phyloP scores from a whole-genome alignment of 768 basidiomycete genomes.

The Trametes cubensis region DNA sequence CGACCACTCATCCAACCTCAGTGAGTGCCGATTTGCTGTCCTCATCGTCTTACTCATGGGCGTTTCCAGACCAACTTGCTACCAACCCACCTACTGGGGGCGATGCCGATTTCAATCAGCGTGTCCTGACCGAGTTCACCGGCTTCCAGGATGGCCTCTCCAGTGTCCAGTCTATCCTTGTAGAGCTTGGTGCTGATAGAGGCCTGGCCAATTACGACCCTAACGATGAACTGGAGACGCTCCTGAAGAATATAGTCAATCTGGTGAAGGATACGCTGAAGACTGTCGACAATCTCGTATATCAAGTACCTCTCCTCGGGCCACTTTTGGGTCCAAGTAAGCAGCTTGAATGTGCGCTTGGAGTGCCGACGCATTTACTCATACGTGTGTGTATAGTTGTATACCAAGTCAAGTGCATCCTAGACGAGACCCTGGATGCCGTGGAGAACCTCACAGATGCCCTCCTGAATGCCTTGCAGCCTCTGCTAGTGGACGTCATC shows the following conservation, averaged over 20 bases:
- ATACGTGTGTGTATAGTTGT: constrained; percentile 45
- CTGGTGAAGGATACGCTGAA: constrained; percentile 48
- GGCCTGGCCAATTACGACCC: constrained; percentile 56
- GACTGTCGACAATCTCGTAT: constrained; percentile 36
- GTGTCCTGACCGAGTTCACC: constrained; percentile 40
- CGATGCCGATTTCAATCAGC: constrained; percentile 41
- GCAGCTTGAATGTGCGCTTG: too few relatives aligned
- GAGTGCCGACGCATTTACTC: neutral
- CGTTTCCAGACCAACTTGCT: constrained; percentile 5
- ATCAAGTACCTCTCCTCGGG: constrained; percentile 49
- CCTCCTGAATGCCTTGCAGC: constrained; percentile 36
- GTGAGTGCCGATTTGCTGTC: constrained; percentile 24
- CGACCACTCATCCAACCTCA: constrained; percentile 30
- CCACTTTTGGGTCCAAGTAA: constrained; percentile 57
- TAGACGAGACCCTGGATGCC: constrained; percentile 53
- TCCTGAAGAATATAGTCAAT: constrained; percentile 54
- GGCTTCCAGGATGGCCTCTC: constrained; percentile 38
- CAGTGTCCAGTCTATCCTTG: constrained; percentile 36
- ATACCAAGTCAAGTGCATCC: constrained; percentile 60
- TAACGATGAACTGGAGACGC: constrained; percentile 45
- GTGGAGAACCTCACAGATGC: constrained; percentile 54
- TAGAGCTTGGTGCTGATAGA: constrained; percentile 41
- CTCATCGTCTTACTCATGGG: neutral
- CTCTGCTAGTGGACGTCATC: constrained; percentile 37
- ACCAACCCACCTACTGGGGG: neutral